These are phyloP conservation scores for Huntiella bhutanensis DNA, from an alignment of 2,329 filamentous ascomycete genomes.

Conservation along the genomic window DNA sequence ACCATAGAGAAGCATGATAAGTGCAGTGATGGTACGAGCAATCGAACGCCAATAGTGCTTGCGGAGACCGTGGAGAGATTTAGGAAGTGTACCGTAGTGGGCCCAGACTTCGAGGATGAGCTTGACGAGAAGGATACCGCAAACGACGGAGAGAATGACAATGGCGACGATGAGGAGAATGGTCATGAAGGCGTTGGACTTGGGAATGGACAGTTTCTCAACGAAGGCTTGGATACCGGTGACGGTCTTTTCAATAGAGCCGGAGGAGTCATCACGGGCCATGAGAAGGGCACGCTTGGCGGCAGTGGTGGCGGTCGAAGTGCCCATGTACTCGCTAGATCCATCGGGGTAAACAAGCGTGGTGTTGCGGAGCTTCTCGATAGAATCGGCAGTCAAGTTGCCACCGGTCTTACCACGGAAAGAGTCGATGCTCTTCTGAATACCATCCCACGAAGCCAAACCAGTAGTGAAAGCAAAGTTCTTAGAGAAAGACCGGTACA, in stretches of 20 bases:
- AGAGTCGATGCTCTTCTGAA: constrained; percentile 67
- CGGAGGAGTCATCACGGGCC: constrained; percentile 12
- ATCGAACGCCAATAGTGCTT: constrained; percentile 94
- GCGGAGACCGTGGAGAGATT: constrained; percentile 63
- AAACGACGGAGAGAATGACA: constrained; percentile 62
- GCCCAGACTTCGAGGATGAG: constrained; percentile 82
- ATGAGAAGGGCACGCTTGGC: constrained; percentile 19
- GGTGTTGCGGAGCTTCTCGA: constrained; percentile 53
- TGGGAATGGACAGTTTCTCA: constrained; percentile 69
- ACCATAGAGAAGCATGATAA: constrained; percentile 83
- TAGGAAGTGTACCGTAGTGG: constrained; percentile 71
- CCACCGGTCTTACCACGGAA: constrained; percentile 71
- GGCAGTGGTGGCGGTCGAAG: constrained; percentile 30
- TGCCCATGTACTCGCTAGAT: constrained; percentile 26
- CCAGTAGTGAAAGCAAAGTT: constrained; percentile 90
- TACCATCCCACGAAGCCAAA: constrained; percentile 59
- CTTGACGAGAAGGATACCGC: constrained; percentile 77
- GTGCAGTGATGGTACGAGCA: constrained; percentile 68
- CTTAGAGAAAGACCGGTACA: constrained; percentile 77
- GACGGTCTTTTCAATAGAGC: constrained; percentile 32
- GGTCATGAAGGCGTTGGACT: constrained; percentile 91
- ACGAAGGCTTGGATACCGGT: constrained; percentile 64
- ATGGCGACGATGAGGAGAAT: constrained; percentile 78
- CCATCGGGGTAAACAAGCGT: constrained; percentile 54
- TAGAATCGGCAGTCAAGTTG: constrained; percentile 64